phyloP scores from a whole-genome alignment of 208 protist species.

The Acanthamoeba royreba region DNA sequence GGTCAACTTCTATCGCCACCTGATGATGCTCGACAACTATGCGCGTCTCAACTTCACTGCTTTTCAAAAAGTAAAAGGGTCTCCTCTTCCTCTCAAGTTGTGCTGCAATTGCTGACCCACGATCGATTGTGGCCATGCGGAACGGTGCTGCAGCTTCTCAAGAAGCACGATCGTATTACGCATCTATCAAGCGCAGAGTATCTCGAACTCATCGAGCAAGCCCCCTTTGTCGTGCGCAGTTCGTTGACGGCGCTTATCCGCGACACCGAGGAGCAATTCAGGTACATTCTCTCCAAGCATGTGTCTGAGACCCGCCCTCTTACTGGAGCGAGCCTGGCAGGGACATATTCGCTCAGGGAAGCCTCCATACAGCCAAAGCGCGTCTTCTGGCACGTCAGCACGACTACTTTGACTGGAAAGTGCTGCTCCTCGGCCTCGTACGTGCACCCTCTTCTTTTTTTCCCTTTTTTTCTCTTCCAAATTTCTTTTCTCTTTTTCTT shows the following conservation, averaged over 20 bases:
- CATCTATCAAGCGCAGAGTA: not conserved
- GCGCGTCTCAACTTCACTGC: conserved; percentile 5
- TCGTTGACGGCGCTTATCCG: not conserved
- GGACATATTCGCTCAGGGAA: not conserved
- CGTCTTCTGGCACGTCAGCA: not conserved
- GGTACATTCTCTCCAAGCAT: not conserved
- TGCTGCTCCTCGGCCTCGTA: not conserved
- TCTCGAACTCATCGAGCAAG: not conserved
- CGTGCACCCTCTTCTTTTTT: not conserved
- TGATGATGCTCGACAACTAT: conserved; percentile 37
- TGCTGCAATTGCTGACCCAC: too few relatives aligned
- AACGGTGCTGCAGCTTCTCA: conserved; percentile 22
- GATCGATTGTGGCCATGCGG: too few relatives aligned
- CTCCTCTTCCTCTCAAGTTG: too few relatives aligned
- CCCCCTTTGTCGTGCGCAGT: not conserved
- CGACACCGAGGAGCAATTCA: not conserved
- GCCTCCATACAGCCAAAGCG: not conserved
- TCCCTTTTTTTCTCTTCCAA: not conserved
- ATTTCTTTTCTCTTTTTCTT: too few relatives aligned
- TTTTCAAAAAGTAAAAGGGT: conserved; percentile 27
- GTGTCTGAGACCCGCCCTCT: too few relatives aligned
- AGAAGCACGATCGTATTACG: conserved; percentile 16
- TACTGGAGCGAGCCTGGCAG: too few relatives aligned
- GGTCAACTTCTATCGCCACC: conserved; percentile 36
- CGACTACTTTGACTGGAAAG: conserved; percentile 31